Conservation (phyloP, 768 basidiomycete genomes). For the Gelatoporia subvermispora region DNA sequence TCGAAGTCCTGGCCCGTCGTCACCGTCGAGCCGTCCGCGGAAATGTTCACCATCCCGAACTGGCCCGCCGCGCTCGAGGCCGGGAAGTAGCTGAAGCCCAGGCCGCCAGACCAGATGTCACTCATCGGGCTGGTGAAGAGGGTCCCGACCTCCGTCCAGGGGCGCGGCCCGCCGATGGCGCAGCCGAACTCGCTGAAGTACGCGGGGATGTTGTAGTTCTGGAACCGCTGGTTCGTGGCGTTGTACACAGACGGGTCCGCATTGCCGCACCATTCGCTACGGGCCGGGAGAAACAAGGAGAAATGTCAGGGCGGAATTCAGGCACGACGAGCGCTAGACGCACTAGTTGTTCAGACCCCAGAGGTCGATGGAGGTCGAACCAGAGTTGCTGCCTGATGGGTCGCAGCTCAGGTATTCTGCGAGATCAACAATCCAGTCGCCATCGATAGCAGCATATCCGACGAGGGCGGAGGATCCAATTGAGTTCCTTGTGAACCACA, state of each 20-base stretch:
- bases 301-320: neutral
- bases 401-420: constrained; percentile 84
- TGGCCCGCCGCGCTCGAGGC: constrained; percentile 65
- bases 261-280: constrained; percentile 79
- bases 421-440: constrained; percentile 48
- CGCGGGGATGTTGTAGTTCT: constrained; percentile 68
- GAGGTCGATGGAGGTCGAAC: constrained; percentile 67
- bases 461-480: constrained; percentile 64
- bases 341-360: constrained; percentile 88
- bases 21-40: constrained; percentile 56
- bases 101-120: constrained; percentile 79
- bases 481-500: constrained; percentile 41
- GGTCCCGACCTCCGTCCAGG: constrained; percentile 76
- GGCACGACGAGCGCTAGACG: constrained; percentile 24
- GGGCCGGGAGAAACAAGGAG: constrained; percentile 10
- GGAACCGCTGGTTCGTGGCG: constrained; percentile 47
- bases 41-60: constrained; percentile 84
- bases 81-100: constrained; percentile 90
- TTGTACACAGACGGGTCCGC: constrained; percentile 54
- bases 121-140: constrained; percentile 73
- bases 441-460: constrained; percentile 85
- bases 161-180: constrained; percentile 47
- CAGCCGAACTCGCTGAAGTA: constrained; percentile 92
- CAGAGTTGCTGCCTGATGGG: constrained; percentile 44
- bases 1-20: constrained; percentile 65